Evolutionary conservation across 331 rosid species (phyloP).

Genomic region (Malus hybrid): DNA sequence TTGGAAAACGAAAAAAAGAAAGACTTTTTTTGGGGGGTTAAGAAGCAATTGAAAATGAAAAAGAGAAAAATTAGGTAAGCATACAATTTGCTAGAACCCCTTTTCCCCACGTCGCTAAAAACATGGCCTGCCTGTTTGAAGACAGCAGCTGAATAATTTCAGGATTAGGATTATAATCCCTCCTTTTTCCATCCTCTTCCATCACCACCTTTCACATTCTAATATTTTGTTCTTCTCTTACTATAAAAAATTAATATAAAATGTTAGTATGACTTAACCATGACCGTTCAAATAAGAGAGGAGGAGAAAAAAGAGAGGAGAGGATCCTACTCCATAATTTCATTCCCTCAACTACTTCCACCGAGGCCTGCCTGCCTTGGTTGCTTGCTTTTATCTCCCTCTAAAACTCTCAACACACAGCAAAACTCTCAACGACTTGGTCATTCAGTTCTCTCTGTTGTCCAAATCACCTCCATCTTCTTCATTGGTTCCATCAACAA

Average conservation of each 20-base stretch:
- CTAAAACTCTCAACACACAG: background rate
- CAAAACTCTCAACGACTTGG: background rate
- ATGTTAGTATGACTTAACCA: no score
- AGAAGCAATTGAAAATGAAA: no score
- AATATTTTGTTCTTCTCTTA: no score
- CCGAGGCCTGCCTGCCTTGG: background rate
- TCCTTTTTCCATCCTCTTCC: no score
- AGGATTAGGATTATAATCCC: no score
- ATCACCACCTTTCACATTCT: no score
- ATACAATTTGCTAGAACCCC: background rate
- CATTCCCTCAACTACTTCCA: background rate
- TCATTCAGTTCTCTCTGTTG: background rate
- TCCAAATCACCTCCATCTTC: background rate
- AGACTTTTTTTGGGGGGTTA: no score
- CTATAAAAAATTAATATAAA: no score
- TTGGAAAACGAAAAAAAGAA: background rate
- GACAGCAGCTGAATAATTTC: conserved; percentile 4
- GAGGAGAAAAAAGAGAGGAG: no score
- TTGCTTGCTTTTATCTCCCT: conserved; percentile 1
- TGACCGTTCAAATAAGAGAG: no score
- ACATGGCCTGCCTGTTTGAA: background rate
- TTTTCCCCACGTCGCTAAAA: background rate
- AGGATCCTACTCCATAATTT: background rate
- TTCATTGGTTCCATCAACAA: background rate
- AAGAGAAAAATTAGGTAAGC: background rate